Percentiles rank a stretch among this genome's conserved stretches.
These are phyloP conservation scores for Gossypium gossypioides DNA, from an alignment of 441 rosid species.

Conservation along the genomic window DNA sequence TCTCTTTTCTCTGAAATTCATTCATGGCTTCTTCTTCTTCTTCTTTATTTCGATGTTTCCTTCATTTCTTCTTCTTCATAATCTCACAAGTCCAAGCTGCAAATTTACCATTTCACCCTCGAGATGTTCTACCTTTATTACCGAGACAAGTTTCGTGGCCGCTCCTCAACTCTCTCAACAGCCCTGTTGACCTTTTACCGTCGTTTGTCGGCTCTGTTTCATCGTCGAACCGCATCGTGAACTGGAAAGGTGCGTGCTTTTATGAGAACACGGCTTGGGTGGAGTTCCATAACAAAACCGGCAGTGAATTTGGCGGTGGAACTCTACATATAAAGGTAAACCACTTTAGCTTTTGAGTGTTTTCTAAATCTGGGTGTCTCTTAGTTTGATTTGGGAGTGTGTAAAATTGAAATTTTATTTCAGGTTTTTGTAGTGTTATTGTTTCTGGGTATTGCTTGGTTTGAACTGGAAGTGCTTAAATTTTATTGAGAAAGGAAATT, in stretches of 20 bases:
- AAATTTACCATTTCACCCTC: conserved; percentile 60
- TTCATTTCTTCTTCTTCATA: background rate
- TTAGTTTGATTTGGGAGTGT: background rate
- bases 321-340: conserved; percentile 80
- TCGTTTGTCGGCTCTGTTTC: conserved; percentile 74
- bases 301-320: conserved; percentile 73
- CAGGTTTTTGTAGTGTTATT: background rate
- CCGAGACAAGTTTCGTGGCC: conserved; percentile 77
- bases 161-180: conserved; percentile 45
- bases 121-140: conserved; percentile 60
- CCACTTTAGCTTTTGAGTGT: background rate
- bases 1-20: background rate
- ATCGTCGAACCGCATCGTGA: conserved; percentile 25
- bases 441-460: background rate
- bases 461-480: background rate
- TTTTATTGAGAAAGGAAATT: background rate
- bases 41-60: conserved; percentile 7
- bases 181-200: conserved; percentile 68
- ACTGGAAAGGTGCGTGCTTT: conserved; percentile 92
- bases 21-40: conserved; percentile 14
- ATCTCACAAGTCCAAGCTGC: conserved; percentile 6
- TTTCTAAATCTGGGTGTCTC: background rate
- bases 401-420: background rate
- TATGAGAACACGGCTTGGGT: conserved; percentile 71
- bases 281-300: conserved; percentile 74